Evolutionary conservation across 2,329 filamentous ascomycete genomes (phyloP), one percentile per base, ranked within the genome.

Genomic region (Atkinsonella texensis): DNA sequence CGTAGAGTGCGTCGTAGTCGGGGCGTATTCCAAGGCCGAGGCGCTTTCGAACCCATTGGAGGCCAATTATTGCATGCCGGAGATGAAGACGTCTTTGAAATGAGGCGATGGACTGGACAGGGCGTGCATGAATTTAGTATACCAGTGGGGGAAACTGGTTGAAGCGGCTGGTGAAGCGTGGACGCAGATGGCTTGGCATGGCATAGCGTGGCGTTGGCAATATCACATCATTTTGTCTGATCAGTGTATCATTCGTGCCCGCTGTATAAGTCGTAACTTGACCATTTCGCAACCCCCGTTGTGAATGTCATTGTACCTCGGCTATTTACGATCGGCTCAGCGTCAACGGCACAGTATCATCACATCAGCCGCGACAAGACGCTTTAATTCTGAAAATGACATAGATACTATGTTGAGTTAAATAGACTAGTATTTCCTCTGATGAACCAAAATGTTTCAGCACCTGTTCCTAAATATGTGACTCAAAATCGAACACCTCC

Each of bases 151-250:
- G 28, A 28, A 6, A 28, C 28, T 28, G 2, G 4, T 28, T 28
- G 28, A 28, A 28, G 28, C 28, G 28, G 28, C 1, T 28, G 28
- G 28, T 28, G 28, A 45, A 4, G 31, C 9, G 12, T 35, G 32
- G 43, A 45, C 17, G 43, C 6, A 28, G 28, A 28, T 6, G 18
- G 10, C 13, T 20, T 28, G 15, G 44, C 12, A 46, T 38, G 56
- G 60, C 63, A 67, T 67, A 66, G 65, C 65, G 65, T 51, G 64
- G 64, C 63, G 63, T 65, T 61, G 59, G 57, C 53, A 55, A 54
- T 44, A 54, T 57, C 51, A 54, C 55, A 54, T 59, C 41, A 39
- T 49, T 13, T n/a, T 23, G 4, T 28, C 11, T 43, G 32, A 17
- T 38, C 9, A 47, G 35, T 13, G 35, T 15, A 15, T 12, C 35